These are phyloP conservation scores for Globisporangium camurandrum DNA, from an alignment of 352 stramenopile species.

Conservation along the genomic window DNA sequence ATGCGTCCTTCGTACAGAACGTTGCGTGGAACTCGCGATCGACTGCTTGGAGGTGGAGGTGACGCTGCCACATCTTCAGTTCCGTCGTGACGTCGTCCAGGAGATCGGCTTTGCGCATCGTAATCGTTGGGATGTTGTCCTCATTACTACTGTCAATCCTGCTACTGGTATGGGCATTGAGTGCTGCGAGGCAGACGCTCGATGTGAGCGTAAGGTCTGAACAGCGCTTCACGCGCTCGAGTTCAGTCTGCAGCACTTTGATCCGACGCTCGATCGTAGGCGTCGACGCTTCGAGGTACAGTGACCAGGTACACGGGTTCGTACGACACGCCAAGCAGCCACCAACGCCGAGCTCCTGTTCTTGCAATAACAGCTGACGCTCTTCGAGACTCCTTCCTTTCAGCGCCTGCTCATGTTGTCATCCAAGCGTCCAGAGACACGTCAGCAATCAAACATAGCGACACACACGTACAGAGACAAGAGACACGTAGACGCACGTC, in stretches of 20 bases:
- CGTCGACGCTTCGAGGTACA: conserved; percentile 49
- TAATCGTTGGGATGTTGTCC: conserved; percentile 34
- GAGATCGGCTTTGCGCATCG: conserved; percentile 55
- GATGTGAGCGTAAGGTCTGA: conserved; percentile 41
- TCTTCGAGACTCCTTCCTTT: conserved; percentile 57
- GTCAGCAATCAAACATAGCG: background rate
- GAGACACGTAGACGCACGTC: conserved; percentile 19
- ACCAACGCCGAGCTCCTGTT: conserved; percentile 58
- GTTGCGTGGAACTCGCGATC: conserved; percentile 91
- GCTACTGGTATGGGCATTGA: no score
- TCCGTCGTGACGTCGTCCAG: conserved; percentile 70
- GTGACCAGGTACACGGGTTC: conserved; percentile 59
- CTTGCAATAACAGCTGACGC: conserved; percentile 45
- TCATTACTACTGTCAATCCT: no score
- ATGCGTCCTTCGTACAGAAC: conserved; percentile 68
- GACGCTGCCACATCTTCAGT: conserved; percentile 58
- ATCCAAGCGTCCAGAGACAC: no score
- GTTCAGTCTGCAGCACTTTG: conserved; percentile 50
- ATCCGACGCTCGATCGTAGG: conserved; percentile 49
- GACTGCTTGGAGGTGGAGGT: conserved; percentile 67
- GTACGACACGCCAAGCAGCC: conserved; percentile 80
- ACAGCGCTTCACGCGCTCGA: conserved; percentile 63
- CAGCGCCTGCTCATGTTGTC: conserved; percentile 40
- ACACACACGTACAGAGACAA: background rate
- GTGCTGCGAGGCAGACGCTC: conserved; percentile 45